These are phyloP conservation scores for Aspergillus mulundensis DNA, from an alignment of 495 filamentous ascomycete genomes.

Conservation along the genomic window DNA sequence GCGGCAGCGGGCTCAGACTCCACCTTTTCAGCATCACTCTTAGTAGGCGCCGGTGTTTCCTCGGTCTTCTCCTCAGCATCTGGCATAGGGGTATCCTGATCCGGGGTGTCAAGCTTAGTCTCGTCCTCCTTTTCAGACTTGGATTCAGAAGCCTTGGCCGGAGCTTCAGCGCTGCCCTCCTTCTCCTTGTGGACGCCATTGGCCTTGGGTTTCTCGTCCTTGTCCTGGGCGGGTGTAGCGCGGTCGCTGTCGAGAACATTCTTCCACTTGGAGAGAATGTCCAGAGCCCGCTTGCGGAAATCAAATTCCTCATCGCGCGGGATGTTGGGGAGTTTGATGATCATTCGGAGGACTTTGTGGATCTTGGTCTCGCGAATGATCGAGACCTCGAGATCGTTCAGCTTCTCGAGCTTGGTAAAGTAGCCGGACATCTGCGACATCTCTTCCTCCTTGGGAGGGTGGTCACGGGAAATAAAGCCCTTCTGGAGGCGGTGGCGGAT, in stretches of 20 bases:
- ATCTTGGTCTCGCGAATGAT: conserved; percentile 87
- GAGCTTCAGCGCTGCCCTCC: conserved; percentile 40
- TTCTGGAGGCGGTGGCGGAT: conserved; percentile 88
- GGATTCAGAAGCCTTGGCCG: conserved; percentile 36
- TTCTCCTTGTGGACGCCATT: conserved; percentile 56
- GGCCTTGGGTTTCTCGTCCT: conserved; percentile 40
- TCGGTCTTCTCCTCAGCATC: conserved; percentile 28
- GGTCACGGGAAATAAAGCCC: conserved; percentile 77
- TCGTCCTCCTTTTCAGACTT: conserved; percentile 41
- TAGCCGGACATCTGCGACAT: conserved; percentile 80
- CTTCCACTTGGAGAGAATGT: conserved; percentile 77
- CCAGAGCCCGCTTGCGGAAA: conserved; percentile 74
- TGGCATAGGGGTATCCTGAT: conserved; percentile 38
- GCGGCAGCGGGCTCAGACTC: conserved; percentile 10
- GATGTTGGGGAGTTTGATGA: conserved; percentile 76
- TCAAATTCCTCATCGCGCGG: conserved; percentile 80
- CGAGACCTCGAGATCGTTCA: conserved; percentile 73
- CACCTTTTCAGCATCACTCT: conserved; percentile 25
- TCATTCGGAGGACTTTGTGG: conserved; percentile 88
- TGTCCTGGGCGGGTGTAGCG: conserved; percentile 33
- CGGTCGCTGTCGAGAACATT: conserved; percentile 61
- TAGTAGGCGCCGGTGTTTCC: conserved; percentile 19
- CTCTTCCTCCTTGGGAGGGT: conserved; percentile 79
- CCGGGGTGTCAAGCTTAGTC: conserved; percentile 17
- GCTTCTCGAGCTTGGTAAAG: conserved; percentile 72